Percentiles rank a stretch among this genome's conserved stretches.
Conservation (phyloP, 352 stramenopile species). For the Discostella stelligera region DNA sequence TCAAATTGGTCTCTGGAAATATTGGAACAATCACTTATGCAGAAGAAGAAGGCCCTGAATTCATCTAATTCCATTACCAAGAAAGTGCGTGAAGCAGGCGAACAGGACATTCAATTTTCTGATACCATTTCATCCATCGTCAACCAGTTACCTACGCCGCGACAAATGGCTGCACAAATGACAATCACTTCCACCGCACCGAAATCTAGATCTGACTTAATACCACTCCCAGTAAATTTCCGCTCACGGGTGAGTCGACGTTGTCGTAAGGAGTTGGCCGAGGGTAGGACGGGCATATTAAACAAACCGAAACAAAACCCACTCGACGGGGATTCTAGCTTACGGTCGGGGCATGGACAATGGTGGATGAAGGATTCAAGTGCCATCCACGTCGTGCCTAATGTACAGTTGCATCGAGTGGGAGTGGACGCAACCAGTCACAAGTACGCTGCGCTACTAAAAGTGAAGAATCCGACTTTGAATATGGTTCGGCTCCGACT, state of each 20-base stretch:
- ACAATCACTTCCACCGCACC: conserved; percentile 23
- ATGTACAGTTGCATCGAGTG: conserved; percentile 42
- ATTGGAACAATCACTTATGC: conserved; percentile 56
- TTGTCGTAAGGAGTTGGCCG: conserved; percentile 64
- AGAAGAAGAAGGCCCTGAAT: conserved; percentile 40
- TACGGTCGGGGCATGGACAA: conserved; percentile 71
- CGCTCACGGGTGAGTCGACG: conserved; percentile 56
- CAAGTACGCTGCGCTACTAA: conserved; percentile 53
- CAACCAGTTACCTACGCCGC: conserved; percentile 13
- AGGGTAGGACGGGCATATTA: conserved; percentile 71
- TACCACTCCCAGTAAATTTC: conserved; percentile 62
- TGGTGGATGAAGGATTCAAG: conserved; percentile 81
- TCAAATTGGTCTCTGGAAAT: conserved; percentile 55
- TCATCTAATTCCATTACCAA: conserved; percentile 12
- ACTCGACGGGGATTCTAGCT: conserved; percentile 73
- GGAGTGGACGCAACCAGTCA: conserved; percentile 27
- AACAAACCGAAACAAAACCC: conserved; percentile 80
- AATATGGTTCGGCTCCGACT: conserved; percentile 57
- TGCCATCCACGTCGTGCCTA: conserved; percentile 66
- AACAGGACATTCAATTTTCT: conserved; percentile 14
- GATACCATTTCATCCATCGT: conserved; percentile 8
- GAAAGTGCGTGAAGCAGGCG: conserved; percentile 10
- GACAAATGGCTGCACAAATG: conserved; percentile 43
- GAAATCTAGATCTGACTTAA: conserved; percentile 31
- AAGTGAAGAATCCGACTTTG: conserved; percentile 76